These are phyloP conservation scores for Taphrina betulina DNA, from an alignment of 1,139 yeast species.

Conservation along the genomic window DNA sequence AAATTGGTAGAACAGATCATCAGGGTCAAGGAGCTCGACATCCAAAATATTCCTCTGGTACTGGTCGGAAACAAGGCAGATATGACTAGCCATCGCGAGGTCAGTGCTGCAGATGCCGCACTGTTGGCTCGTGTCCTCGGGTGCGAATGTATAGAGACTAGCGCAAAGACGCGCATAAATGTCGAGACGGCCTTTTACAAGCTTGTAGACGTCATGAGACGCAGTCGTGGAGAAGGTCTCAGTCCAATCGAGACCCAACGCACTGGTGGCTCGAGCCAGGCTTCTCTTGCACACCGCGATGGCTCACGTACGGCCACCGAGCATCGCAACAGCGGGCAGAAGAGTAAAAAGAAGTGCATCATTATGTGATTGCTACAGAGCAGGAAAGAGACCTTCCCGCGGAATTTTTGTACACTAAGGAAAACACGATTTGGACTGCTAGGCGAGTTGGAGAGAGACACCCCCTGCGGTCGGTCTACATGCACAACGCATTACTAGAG, in stretches of 20 bases:
- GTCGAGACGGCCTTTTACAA: slow-evolving; percentile 88
- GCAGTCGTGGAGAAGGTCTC: slow-evolving; percentile 1
- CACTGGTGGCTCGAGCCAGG: neutral
- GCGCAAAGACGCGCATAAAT: slow-evolving; percentile 86
- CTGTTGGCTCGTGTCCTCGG: slow-evolving; percentile 83
- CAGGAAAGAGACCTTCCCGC: neutral
- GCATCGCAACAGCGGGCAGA: neutral
- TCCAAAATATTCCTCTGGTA: slow-evolving; percentile 45
- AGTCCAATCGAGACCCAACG: too few relatives aligned
- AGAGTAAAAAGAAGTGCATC: slow-evolving; percentile 19
- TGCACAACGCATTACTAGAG: too few relatives aligned
- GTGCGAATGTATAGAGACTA: slow-evolving; percentile 68
- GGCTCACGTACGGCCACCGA: neutral
- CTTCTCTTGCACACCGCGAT: neutral
- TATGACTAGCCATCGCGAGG: slow-evolving; percentile 64
- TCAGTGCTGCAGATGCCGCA: slow-evolving; percentile 77
- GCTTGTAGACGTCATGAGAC: slow-evolving; percentile 52
- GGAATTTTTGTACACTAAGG: neutral
- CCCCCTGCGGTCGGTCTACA: too few relatives aligned
- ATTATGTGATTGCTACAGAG: slow-evolving; percentile 6
- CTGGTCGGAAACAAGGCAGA: slow-evolving; percentile 88
- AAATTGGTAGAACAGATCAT: slow-evolving; percentile 84
- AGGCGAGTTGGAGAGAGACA: neutral
- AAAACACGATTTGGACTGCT: neutral
- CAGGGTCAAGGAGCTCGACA: slow-evolving; percentile 74